phyloP scores from a whole-genome alignment of 2,329 filamentous ascomycete species.

The Monascus ruber region DNA sequence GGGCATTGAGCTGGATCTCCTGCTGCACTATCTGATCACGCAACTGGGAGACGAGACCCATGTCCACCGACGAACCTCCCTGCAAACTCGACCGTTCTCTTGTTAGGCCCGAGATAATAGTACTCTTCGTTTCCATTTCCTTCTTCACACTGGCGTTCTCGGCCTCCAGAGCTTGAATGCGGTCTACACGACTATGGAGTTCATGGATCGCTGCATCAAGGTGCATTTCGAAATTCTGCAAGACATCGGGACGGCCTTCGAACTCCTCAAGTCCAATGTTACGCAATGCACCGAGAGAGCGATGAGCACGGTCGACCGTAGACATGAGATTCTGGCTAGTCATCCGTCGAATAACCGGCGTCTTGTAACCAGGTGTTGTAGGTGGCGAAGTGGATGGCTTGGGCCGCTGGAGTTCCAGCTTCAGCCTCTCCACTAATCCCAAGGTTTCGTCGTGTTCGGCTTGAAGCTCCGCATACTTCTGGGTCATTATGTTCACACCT shows the following conservation, averaged over 20 bases:
- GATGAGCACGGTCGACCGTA: slow-evolving; percentile 72
- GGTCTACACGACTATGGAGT: slow-evolving; percentile 72
- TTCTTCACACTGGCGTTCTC: slow-evolving; percentile 75
- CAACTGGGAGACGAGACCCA: slow-evolving; percentile 77
- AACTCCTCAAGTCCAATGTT: slow-evolving; percentile 83
- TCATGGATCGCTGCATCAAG: slow-evolving; percentile 89
- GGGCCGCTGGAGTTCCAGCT: slow-evolving; percentile 72
- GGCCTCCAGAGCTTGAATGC: slow-evolving; percentile 78
- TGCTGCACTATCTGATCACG: slow-evolving; percentile 80
- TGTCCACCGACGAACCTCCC: slow-evolving; percentile 68
- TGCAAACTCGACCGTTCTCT: slow-evolving; percentile 87
- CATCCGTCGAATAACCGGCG: slow-evolving; percentile 79
- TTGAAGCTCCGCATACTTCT: slow-evolving; percentile 75
- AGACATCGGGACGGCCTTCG: slow-evolving; percentile 65
- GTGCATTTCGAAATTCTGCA: slow-evolving; percentile 88
- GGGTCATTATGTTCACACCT: slow-evolving; percentile 58
- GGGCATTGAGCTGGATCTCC: slow-evolving; percentile 63
- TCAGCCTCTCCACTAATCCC: slow-evolving; percentile 81
- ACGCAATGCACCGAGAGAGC: slow-evolving; percentile 78
- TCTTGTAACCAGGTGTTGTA: slow-evolving; percentile 27
- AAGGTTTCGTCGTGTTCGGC: slow-evolving; percentile 70
- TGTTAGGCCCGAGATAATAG: slow-evolving; percentile 86
- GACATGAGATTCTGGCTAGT: slow-evolving; percentile 81
- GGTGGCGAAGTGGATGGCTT: slow-evolving; percentile 49
- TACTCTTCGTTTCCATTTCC: slow-evolving; percentile 95